Evolutionary conservation across 768 basidiomycete genomes (phyloP).

Genomic region (Crassisporium funariophilum): DNA sequence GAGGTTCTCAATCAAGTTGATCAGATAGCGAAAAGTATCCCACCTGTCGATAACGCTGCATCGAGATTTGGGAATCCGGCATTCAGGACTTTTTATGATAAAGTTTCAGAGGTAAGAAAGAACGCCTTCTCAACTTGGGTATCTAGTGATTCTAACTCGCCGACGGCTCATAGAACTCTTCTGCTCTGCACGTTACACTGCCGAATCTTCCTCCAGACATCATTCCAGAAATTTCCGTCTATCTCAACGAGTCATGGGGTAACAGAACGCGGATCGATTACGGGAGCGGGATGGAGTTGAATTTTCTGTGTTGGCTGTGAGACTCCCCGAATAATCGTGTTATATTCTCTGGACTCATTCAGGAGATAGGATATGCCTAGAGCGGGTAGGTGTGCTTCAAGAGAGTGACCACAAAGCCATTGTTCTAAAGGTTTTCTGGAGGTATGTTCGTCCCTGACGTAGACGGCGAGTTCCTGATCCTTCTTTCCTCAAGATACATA

Average conservation of each 20-base stretch:
- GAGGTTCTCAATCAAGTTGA: conserved; percentile 68
- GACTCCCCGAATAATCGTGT: conserved; percentile 30
- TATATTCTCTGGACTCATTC: neutral
- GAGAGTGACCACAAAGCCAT: conserved; percentile 72
- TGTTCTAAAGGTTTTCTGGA: conserved; percentile 89
- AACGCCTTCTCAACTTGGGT: neutral
- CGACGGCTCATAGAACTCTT: conserved; percentile 44
- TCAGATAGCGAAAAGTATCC: conserved; percentile 64
- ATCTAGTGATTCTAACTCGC: neutral
- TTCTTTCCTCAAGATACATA: conserved; percentile 68
- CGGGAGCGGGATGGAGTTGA: conserved; percentile 99
- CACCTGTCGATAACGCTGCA: conserved; percentile 85
- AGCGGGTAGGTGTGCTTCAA: conserved; percentile 64
- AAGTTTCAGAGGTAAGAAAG: conserved; percentile 62
- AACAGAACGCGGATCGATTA: conserved; percentile 93
- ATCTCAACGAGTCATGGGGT: conserved; percentile 90
- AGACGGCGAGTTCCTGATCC: neutral
- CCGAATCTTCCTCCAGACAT: conserved; percentile 60
- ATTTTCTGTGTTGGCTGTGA: conserved; percentile 98
- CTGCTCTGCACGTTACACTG: conserved; percentile 57
- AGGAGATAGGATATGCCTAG: conserved; percentile 73
- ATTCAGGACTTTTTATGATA: conserved; percentile 90
- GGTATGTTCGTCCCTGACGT: conserved; percentile 40
- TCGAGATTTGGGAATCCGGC: conserved; percentile 98
- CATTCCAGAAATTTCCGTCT: conserved; percentile 70